phyloP scores from a whole-genome alignment of 129 eudicot genomes.

The Lonicera japonica region DNA sequence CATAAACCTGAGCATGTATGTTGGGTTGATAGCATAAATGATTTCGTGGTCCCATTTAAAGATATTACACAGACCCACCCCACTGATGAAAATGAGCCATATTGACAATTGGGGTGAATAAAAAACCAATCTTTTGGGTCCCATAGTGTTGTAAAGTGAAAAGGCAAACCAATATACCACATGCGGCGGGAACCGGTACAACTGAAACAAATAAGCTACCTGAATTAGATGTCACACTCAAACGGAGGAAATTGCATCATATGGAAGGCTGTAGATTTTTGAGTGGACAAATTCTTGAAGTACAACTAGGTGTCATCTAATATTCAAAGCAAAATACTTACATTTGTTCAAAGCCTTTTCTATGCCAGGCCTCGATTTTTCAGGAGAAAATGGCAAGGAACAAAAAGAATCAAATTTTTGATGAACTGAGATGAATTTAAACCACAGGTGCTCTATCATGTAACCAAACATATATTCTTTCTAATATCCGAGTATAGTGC shows the following conservation, averaged over 20 bases:
- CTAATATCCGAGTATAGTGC: background rate
- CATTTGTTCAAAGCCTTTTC: conserved; percentile 27
- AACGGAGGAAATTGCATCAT: no score
- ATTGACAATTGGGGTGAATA: conserved; percentile 50
- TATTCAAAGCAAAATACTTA: conserved; percentile 16
- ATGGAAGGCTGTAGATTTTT: background rate
- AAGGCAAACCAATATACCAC: conserved; percentile 47
- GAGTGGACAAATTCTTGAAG: background rate
- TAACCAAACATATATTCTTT: background rate
- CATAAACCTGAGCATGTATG: conserved; percentile 41
- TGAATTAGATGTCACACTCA: background rate
- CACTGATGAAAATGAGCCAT: conserved; percentile 45
- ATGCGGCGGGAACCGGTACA: conserved; percentile 48
- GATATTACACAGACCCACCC: conserved; percentile 46
- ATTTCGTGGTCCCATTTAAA: conserved; percentile 25
- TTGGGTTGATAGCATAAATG: conserved; percentile 39
- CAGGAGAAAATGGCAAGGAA: conserved; percentile 34
- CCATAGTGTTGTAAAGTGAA: conserved; percentile 52
- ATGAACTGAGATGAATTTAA: background rate
- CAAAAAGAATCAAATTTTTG: background rate
- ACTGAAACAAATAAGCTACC: conserved; percentile 18
- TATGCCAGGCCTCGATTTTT: conserved; percentile 12
- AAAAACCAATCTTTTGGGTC: conserved; percentile 39
- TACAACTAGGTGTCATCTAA: background rate
- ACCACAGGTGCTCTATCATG: background rate